Evolutionary conservation across 345 rosid species (phyloP), one percentile per base, ranked within the genome.

Genomic region (Pelargonium nanum): DNA sequence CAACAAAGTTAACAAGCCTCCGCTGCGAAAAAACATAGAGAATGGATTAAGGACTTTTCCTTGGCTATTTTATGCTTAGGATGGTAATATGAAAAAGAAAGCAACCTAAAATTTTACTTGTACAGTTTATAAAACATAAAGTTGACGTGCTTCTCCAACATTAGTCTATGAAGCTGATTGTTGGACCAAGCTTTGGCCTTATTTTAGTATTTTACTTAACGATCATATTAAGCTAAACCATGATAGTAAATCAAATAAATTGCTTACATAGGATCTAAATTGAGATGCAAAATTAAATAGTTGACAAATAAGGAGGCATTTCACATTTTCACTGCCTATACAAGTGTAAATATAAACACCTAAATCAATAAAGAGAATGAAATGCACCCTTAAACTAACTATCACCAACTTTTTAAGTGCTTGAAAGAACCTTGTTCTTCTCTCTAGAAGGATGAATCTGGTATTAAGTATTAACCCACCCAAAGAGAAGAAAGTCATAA

Each of bases 1-100:
- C 84, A 24, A 85, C 85, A 65, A 81, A 93, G 72, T 79, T 85
- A 70, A 80, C 74, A 32, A 88, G 83, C 53, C 84, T 77, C 57
- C 96, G 71, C 96, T 89, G 85, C 80, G n/a, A n/a, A 82, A 68
- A 83, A 30, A 65, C 19, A 34, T 1, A 44, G 48, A 59, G 21
- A n/a, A 67, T 7, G 25, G 24, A 30, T 44, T 66, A 45, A 74
- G 55, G n/a, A 44, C 22, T 19, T 52, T 4, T 20, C 22, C 55
- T 19, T 19, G n/a, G 22, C 55, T 3, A 40, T 17, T 40, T 17
- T 40, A 40, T 40, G 48, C 48, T 40, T 40, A 40, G 48, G 48
- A 40, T 40, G 48, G 48, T 40, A 40, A 40, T 15, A 8, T 40
- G 48, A 40, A 40, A 12, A 40, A 6, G 48, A 17, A 40, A 6